These are phyloP conservation scores for Trifolium dubium DNA, from an alignment of 306 rosid genomes.

Conservation along the genomic window DNA sequence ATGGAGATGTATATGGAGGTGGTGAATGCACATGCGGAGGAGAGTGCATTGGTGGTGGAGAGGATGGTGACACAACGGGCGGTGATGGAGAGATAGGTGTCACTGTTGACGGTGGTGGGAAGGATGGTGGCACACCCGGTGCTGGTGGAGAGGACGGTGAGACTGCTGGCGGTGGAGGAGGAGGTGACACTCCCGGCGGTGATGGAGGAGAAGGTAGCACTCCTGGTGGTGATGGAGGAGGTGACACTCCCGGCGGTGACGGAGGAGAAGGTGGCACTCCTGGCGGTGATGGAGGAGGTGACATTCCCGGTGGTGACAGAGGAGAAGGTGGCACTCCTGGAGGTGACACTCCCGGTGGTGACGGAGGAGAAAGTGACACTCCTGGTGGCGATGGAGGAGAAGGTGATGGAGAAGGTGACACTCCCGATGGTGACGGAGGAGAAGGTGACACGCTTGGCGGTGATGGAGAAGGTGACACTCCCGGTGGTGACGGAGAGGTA, in stretches of 20 bases:
- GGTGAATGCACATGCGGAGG: conserved; percentile 35
- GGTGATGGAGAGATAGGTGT: conserved; percentile 30
- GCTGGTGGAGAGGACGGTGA: conserved; percentile 29
- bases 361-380: not conserved
- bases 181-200: not conserved
- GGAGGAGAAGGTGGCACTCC: not conserved
- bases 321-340: conserved; percentile 22
- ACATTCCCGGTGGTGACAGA: not conserved
- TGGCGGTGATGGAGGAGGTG: conserved; percentile 24
- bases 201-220: conserved; percentile 35
- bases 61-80: not conserved
- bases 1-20: not conserved
- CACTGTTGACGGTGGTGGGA: not conserved
- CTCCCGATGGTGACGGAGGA: conserved; percentile 32
- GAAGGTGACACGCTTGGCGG: not conserved
- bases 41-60: conserved; percentile 39
- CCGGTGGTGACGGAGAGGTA: conserved; percentile 24
- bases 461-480: conserved; percentile 25
- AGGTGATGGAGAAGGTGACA: not conserved
- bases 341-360: not conserved
- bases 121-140: not conserved
- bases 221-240: conserved; percentile 38
- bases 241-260: not conserved
- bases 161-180: conserved; percentile 40
- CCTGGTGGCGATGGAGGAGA: conserved; percentile 23